Conservation (phyloP, 495 filamentous ascomycete genomes). For the Daldinia childiae region DNA sequence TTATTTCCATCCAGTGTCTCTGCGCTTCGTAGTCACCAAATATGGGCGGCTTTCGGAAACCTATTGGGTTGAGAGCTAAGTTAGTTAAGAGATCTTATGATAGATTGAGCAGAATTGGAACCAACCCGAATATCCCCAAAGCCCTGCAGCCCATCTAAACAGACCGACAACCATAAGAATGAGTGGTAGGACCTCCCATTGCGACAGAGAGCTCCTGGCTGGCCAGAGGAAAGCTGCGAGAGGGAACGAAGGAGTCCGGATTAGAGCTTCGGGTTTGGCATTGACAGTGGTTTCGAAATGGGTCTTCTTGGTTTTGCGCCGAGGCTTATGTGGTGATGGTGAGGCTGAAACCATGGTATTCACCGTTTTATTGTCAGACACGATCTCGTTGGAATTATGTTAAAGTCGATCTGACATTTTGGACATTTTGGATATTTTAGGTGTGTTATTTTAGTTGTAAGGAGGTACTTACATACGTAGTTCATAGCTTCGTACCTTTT, state of each 20-base stretch:
- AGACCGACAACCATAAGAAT: conserved; percentile 90
- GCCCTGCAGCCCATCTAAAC: conserved; percentile 88
- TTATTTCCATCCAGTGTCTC: conserved; percentile 98
- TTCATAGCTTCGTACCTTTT: conserved; percentile 6
- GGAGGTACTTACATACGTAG: too few relatives aligned
- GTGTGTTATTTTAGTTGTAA: too few relatives aligned
- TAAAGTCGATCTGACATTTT: conserved; percentile 15
- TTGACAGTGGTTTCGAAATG: conserved; percentile 40
- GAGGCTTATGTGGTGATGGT: conserved; percentile 60
- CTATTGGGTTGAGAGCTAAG: conserved; percentile 51
- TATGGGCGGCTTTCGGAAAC: conserved; percentile 84
- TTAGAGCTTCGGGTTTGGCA: conserved; percentile 47
- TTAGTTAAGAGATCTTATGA: not conserved
- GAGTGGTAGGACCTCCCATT: conserved; percentile 91
- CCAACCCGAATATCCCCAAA: conserved; percentile 94
- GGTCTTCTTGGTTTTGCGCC: conserved; percentile 58
- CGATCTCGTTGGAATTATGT: not conserved
- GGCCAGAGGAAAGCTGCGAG: conserved; percentile 93
- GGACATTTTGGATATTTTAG: too few relatives aligned
- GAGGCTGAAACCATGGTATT: conserved; percentile 55
- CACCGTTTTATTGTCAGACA: conserved; percentile 37
- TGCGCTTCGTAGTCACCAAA: conserved; percentile 98
- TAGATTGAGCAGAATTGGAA: conserved; percentile 6
- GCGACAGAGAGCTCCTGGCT: conserved; percentile 79
- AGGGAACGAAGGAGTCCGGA: conserved; percentile 72